These are phyloP conservation scores for Physocladia obscura DNA, from an alignment of 192 early-diverging fungal genomes.

Conservation along the genomic window DNA sequence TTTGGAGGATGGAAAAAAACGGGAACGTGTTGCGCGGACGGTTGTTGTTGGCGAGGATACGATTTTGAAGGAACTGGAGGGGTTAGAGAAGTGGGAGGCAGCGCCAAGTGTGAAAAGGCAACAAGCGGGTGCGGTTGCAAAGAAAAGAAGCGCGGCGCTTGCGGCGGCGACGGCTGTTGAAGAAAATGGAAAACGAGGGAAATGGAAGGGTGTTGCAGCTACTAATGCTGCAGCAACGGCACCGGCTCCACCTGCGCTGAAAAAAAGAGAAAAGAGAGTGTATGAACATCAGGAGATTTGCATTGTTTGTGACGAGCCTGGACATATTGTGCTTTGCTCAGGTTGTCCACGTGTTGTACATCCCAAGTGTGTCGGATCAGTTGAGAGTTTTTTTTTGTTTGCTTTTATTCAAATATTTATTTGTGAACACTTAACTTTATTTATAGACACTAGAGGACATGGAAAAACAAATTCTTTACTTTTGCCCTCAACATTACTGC, in stretches of 20 bases:
- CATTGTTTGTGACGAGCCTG: constrained; percentile 23
- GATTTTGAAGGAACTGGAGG: constrained; percentile 38
- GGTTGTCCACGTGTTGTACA: constrained; percentile 25
- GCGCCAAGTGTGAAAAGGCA: constrained; percentile 18
- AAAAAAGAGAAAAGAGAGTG: constrained; percentile 22
- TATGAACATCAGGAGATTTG: constrained; percentile 20
- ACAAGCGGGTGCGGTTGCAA: background rate
- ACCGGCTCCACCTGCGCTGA: too few species aligned
- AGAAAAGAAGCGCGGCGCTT: background rate
- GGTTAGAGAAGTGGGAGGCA: constrained; percentile 41
- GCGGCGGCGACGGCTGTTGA: too few species aligned
- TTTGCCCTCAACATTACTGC: constrained; percentile 40
- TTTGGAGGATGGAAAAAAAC: constrained; percentile 21
- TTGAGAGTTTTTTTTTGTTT: background rate
- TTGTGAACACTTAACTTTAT: background rate
- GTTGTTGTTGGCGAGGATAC: constrained; percentile 34
- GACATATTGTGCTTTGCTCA: constrained; percentile 17
- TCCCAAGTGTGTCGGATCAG: constrained; percentile 20
- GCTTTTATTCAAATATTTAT: background rate
- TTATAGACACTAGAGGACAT: background rate
- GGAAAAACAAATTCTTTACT: constrained; percentile 12
- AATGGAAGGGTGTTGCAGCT: background rate
- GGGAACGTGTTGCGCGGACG: constrained; percentile 31
- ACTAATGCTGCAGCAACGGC: too few species aligned
- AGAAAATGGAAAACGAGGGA: background rate